Conservation (phyloP, 2,329 filamentous ascomycete species). For the Rasamsonia emersonii region DNA sequence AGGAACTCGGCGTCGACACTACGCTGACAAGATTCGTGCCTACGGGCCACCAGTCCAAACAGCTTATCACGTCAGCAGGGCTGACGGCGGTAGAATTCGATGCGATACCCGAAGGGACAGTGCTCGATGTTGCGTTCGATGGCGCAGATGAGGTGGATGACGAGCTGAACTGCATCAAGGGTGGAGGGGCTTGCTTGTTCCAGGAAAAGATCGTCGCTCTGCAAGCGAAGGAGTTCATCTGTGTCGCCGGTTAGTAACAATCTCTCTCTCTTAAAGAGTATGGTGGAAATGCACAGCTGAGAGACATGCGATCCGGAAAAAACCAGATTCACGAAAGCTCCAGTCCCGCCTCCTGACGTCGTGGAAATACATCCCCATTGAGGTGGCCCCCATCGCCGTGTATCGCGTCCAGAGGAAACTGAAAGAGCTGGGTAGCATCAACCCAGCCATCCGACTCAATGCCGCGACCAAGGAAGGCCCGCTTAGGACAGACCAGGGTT, state of each 20-base stretch:
- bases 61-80: conserved; percentile 72
- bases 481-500: conserved; percentile 75
- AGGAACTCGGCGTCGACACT: conserved; percentile 37
- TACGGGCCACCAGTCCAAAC: conserved; percentile 83
- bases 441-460: conserved; percentile 64
- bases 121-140: conserved; percentile 88
- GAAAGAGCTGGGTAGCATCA: conserved; percentile 60
- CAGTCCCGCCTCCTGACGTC: conserved; percentile 62
- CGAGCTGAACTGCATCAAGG: conserved; percentile 94
- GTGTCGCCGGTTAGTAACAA: conserved; percentile 60
- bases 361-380: conserved; percentile 85
- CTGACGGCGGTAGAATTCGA: conserved; percentile 71
- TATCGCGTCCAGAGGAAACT: conserved; percentile 68
- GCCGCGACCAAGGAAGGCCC: conserved; percentile 71
- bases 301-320: neutral
- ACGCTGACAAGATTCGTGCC: conserved; percentile 73
- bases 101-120: conserved; percentile 53
- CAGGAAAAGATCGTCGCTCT: conserved; percentile 95
- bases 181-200: conserved; percentile 92
- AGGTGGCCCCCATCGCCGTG: conserved; percentile 79
- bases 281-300: neutral
- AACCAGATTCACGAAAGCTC: conserved; percentile 77
- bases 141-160: conserved; percentile 95
- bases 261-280: neutral
- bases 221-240: conserved; percentile 75